Base-by-base conservation (phyloP, 495 filamentous ascomycete genomes). In the Usnea hakonensis region DNA sequence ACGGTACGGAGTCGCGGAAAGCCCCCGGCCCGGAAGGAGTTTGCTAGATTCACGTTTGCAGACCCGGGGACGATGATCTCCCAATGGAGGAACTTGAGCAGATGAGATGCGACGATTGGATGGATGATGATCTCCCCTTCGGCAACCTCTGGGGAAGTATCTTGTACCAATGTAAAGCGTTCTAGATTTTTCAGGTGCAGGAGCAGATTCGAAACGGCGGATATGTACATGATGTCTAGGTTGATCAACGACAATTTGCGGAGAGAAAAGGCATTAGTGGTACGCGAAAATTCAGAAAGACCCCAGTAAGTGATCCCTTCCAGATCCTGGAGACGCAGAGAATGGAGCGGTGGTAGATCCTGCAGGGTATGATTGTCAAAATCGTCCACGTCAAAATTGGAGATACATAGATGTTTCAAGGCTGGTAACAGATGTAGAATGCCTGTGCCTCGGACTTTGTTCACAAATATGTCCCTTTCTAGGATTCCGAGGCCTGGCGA, bases 81-180 rank as follows among this genome's bases (percentile, higher is more conserved):
- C 92, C 92, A 94, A 73, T 94, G 90, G 17, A 94, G 75, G 57
- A 82, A 83, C 61, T 83, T 75, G 0, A 95, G 79, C 23, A 79
- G 83, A 1, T 74, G 70, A 0, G 86, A 92, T 2, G 86, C 86
- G 8, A 96, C 76, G 61, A 90, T 83, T 0, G 87, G 88, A 44
- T 81, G 78, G 73, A 85, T 85, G 41, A 88, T 78, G 55, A 87
- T 82, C 28, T 79, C 76, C 23, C 67, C 73, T 9, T 63, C 64
- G 5, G 62, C 66, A 30, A 74, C 69, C 54, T 84, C 85, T 0
- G 85, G 79, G 61, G 90, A 76, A 5, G 77, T 76, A 6, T 81
- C 76, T 70, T 95, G 90, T 1, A 88, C 83, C 23, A 96, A 73
- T 17, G 83, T 83, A 69, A 95, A 90, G 19, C 79, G 78, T 57